Percentiles rank a stretch among this genome's conserved stretches.
phyloP scores from a whole-genome alignment of 192 early-diverging fungal genomes.

The Coemansia brasiliensis region DNA sequence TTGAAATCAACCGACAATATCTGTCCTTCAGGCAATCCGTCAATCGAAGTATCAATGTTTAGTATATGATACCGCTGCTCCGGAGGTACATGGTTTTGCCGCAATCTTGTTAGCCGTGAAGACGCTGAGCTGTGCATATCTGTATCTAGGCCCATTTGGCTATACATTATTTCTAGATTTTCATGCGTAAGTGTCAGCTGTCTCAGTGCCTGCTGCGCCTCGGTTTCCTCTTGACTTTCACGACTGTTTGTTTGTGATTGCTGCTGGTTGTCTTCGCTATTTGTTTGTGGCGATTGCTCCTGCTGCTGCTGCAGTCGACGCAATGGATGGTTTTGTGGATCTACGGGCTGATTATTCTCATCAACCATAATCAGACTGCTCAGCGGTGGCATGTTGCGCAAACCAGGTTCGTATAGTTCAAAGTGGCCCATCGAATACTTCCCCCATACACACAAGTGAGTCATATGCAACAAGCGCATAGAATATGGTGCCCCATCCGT shows the following conservation, averaged over 20 bases:
- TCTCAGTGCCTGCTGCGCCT: slow-evolving; percentile 21
- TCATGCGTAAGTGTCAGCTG: slow-evolving; percentile 35
- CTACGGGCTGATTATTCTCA: neutral
- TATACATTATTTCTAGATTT: slow-evolving; percentile 44
- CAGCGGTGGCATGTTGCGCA: slow-evolving; percentile 41
- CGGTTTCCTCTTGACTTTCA: neutral
- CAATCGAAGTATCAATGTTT: slow-evolving; percentile 43
- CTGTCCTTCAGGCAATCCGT: slow-evolving; percentile 21
- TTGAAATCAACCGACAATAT: slow-evolving; percentile 40
- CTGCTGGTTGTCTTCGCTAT: neutral
- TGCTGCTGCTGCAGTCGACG: neutral
- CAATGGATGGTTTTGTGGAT: neutral
- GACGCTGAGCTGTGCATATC: slow-evolving; percentile 16
- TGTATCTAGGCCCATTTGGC: slow-evolving; percentile 32
- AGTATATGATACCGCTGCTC: slow-evolving; percentile 48
- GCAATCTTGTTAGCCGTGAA: slow-evolving; percentile 19
- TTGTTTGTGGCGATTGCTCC: neutral
- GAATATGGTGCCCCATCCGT: slow-evolving; percentile 46
- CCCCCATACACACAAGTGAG: slow-evolving; percentile 55
- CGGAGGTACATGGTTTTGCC: slow-evolving; percentile 24
- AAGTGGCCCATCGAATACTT: slow-evolving; percentile 48
- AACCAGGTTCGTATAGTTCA: slow-evolving; percentile 50
- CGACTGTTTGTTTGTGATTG: neutral
- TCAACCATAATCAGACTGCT: slow-evolving; percentile 22
- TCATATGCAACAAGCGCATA: slow-evolving; percentile 53